Conservation (phyloP, 73 alveolate species). For the Loxodes magnus region DNA sequence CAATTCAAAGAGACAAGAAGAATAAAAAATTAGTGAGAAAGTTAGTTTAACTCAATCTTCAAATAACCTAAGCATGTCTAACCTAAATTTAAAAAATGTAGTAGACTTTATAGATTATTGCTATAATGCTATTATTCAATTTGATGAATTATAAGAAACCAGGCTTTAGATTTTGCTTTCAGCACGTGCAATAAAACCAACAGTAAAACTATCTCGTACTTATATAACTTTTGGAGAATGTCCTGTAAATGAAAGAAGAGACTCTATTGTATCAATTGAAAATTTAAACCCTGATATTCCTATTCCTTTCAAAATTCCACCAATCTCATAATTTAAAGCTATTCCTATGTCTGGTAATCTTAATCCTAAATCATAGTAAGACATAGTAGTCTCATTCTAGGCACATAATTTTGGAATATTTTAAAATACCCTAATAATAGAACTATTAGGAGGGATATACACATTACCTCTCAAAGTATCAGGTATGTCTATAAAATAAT, state of each 20-base stretch:
- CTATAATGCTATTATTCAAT: slow-evolving; percentile 54
- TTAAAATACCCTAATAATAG: slow-evolving; percentile 51
- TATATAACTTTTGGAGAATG: slow-evolving; percentile 84
- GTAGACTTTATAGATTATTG: too few relatives aligned
- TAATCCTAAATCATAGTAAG: slow-evolving; percentile 76
- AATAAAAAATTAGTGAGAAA: too few relatives aligned
- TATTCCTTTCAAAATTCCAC: slow-evolving; percentile 67
- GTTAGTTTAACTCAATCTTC: too few relatives aligned
- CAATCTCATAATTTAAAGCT: slow-evolving; percentile 82
- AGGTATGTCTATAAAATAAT: slow-evolving; percentile 64
- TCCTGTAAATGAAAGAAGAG: slow-evolving; percentile 77
- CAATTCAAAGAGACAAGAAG: too few relatives aligned
- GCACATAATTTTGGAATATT: slow-evolving; percentile 92
- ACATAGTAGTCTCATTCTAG: slow-evolving; percentile 81
- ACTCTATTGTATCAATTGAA: slow-evolving; percentile 66
- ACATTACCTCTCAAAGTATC: slow-evolving; percentile 77
- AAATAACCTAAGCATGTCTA: too few relatives aligned
- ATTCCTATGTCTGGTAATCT: slow-evolving; percentile 77
- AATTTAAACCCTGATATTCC: slow-evolving; percentile 90
- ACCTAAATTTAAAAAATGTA: too few relatives aligned
- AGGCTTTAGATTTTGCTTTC: slow-evolving; percentile 81
- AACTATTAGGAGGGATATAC: slow-evolving; percentile 71
- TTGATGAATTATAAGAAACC: slow-evolving; percentile 54
- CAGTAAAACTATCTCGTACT: slow-evolving; percentile 69
- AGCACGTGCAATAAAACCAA: slow-evolving; percentile 91